Conservation (phyloP, 1,284 basidiomycete species). For the Moesziomyces parantarcticus region DNA sequence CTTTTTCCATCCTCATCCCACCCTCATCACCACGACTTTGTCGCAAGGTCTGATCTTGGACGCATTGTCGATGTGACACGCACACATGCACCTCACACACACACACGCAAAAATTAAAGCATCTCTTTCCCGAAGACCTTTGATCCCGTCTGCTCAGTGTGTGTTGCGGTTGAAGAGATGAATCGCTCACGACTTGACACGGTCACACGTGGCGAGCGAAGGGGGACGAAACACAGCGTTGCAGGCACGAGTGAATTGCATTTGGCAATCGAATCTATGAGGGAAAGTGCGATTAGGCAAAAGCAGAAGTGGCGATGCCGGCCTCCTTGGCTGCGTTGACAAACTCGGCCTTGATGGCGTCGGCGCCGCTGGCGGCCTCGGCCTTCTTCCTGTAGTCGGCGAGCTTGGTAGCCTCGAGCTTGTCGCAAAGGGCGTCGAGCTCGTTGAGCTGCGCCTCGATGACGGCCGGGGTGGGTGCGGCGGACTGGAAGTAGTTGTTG, state of each 20-base stretch:
- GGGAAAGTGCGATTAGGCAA: conserved; percentile 29
- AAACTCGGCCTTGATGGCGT: conserved; percentile 70
- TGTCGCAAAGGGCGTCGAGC: conserved; percentile 71
- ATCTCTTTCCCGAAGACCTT: conserved; percentile 1
- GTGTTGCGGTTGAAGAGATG: background rate
- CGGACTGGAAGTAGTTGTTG: conserved; percentile 73
- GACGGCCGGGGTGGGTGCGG: conserved; percentile 69
- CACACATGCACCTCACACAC: background rate
- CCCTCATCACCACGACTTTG: background rate
- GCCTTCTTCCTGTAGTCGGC: conserved; percentile 71
- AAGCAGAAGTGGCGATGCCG: conserved; percentile 57
- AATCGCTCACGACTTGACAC: background rate
- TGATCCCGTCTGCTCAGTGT: background rate
- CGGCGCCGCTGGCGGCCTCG: conserved; percentile 61
- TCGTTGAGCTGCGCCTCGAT: conserved; percentile 73
- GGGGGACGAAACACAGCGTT: background rate
- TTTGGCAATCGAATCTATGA: background rate
- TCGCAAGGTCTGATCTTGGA: background rate
- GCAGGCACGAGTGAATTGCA: background rate
- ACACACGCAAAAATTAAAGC: background rate
- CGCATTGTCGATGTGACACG: no score
- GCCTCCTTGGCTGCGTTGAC: conserved; percentile 70
- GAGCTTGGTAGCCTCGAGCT: conserved; percentile 71
- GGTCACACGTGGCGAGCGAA: background rate
- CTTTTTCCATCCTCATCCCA: conserved; percentile 18